phyloP scores from a whole-genome alignment of 2,329 filamentous ascomycete genomes.

The Colletotrichum cuscutae region DNA sequence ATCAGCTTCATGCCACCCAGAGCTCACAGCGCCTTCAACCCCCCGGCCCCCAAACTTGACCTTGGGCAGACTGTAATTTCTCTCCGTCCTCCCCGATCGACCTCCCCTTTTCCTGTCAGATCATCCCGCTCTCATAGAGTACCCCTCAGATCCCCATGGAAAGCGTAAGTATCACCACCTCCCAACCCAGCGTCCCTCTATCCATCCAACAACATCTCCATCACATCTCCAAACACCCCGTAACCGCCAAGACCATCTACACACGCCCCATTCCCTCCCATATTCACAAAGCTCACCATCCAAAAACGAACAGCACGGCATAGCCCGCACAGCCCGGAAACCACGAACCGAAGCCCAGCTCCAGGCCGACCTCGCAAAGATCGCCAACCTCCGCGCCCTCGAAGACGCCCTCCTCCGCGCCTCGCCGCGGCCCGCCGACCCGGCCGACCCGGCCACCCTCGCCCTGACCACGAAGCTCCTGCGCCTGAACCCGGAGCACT shows the following conservation, averaged over 20 bases:
- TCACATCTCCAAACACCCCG: background rate
- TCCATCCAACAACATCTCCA: background rate
- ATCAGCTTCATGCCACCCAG: conserved; percentile 23
- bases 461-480: conserved; percentile 78
- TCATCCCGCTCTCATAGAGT: conserved; percentile 17
- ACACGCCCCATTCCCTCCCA: background rate
- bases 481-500: conserved; percentile 85
- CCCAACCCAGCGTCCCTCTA: background rate
- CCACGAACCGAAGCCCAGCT: conserved; percentile 75
- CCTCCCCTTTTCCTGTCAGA: background rate
- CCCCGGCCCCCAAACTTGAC: background rate
- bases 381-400: conserved; percentile 78
- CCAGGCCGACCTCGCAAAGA: conserved; percentile 78
- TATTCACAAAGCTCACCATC: conserved; percentile 2
- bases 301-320: conserved; percentile 73
- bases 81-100: conserved; percentile 11
- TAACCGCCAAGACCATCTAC: background rate
- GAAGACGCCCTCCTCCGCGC: conserved; percentile 53
- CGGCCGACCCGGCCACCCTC: conserved; percentile 64
- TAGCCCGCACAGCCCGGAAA: conserved; percentile 72
- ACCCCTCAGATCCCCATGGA: conserved; percentile 19
- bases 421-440: conserved; percentile 33
- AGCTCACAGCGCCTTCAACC: conserved; percentile 22
- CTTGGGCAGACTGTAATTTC: background rate
- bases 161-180: conserved; percentile 39